phyloP scores from a whole-genome alignment of 2,329 filamentous ascomycete genomes.

The Colletotrichum spinosum region DNA sequence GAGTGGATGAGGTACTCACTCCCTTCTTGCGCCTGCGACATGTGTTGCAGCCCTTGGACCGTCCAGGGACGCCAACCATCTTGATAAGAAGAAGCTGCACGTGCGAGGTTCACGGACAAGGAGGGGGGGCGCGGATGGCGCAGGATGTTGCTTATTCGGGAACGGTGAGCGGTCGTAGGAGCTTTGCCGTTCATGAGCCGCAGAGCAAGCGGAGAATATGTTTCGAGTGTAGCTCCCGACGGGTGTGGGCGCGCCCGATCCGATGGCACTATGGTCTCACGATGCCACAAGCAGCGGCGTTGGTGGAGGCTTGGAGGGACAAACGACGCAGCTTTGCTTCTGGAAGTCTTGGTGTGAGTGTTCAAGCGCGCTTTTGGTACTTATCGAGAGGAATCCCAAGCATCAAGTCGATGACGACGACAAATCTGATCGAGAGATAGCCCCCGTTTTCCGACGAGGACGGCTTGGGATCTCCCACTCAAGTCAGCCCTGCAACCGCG shows the following conservation, averaged over 20 bases:
- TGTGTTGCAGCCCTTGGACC: slow-evolving; percentile 39
- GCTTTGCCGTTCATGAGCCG: too few relatives aligned
- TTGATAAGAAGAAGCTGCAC: not conserved
- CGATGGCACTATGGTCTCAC: too few relatives aligned
- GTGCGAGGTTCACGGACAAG: not conserved
- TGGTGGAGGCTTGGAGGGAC: not conserved
- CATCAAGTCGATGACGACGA: slow-evolving; percentile 13
- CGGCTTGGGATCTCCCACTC: not conserved
- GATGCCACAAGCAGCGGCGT: not conserved
- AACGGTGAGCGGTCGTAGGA: not conserved
- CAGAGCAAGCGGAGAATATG: slow-evolving; percentile 1
- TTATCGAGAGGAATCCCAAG: not conserved
- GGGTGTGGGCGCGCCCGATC: too few relatives aligned
- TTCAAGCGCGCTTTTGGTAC: too few relatives aligned
- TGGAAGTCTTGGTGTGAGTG: too few relatives aligned
- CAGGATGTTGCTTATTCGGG: slow-evolving; percentile 26
- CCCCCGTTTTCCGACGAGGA: too few relatives aligned
- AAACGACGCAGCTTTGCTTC: not conserved
- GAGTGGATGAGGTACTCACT: slow-evolving; percentile 26
- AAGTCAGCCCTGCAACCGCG: slow-evolving; percentile 7
- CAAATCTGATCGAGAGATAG: not conserved
- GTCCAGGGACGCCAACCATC: slow-evolving; percentile 40
- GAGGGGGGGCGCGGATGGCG: slow-evolving; percentile 1
- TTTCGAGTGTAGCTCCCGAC: not conserved
- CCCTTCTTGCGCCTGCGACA: slow-evolving; percentile 40